phyloP scores from a whole-genome alignment of 306 rosid species.

The Oxytropis ochrocephala region DNA sequence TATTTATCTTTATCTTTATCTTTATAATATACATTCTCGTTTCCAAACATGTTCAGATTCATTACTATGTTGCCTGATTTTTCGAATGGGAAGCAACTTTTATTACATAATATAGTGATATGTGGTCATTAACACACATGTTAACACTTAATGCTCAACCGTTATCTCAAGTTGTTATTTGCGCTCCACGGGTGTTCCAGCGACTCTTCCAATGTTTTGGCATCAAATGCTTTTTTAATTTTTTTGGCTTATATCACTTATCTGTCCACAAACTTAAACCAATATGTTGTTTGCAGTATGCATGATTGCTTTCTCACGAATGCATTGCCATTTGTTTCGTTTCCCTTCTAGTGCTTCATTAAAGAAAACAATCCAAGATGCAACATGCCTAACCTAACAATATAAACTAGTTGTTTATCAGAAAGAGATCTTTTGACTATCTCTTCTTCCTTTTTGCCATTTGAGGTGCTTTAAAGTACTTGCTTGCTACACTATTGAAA shows the following conservation, averaged over 20 bases:
- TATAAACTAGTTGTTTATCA: background rate
- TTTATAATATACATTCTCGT: background rate
- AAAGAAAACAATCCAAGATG: background rate
- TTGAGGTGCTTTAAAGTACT: background rate
- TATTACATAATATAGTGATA: background rate
- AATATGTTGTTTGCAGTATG: background rate
- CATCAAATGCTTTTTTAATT: background rate
- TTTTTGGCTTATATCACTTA: background rate
- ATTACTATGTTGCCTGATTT: background rate
- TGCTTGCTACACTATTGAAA: background rate
- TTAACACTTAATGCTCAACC: background rate
- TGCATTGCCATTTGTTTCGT: background rate
- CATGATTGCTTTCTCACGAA: background rate
- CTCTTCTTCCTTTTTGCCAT: background rate
- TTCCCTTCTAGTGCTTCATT: background rate
- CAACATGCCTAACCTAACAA: background rate
- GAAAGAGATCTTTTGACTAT: background rate
- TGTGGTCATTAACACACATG: background rate
- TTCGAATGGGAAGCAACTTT: constrained; percentile 10
- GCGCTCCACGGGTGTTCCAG: background rate
- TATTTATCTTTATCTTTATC: background rate
- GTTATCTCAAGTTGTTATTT: background rate
- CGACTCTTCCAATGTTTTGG: background rate
- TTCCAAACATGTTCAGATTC: constrained; percentile 10
- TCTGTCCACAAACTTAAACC: background rate